A percentile compares a stretch with the other conserved stretches of the same genome.
Evolutionary conservation across 1,139 yeast species (phyloP).

Genomic region (Protomyces inouyei): DNA sequence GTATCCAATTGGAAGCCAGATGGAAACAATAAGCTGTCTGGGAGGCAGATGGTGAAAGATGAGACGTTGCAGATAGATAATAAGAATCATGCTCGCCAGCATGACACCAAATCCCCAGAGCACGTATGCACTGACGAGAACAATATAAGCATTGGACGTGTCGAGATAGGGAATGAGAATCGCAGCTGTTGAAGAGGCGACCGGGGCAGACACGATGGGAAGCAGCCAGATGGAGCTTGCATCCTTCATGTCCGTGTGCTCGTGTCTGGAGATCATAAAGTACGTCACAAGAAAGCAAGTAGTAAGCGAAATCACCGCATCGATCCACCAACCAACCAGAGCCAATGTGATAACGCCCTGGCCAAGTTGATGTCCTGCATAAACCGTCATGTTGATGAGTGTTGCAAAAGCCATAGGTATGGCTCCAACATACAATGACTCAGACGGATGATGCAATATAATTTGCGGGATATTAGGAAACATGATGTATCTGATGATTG

Average conservation of each 20-base stretch:
- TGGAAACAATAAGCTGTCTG: conserved; percentile 18
- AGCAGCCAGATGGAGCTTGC: conserved; percentile 25
- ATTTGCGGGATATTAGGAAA: conserved; percentile 13
- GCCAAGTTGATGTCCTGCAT: conserved; percentile 12
- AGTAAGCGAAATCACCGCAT: conserved; percentile 5
- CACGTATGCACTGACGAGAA: conserved; percentile 10
- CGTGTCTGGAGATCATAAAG: conserved; percentile 24
- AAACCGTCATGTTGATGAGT: conserved; percentile 22
- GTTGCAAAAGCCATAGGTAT: conserved; percentile 26
- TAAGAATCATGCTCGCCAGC: conserved; percentile 23
- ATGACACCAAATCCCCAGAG: conserved; percentile 23
- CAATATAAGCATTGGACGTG: conserved; percentile 8
- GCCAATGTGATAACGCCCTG: conserved; percentile 5
- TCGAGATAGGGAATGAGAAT: conserved; percentile 16
- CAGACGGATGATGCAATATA: conserved; percentile 14
- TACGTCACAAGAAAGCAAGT: conserved; percentile 19
- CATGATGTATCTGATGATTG: conserved; percentile 12
- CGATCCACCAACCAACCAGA: conserved; percentile 16
- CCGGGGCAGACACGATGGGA: conserved; percentile 23
- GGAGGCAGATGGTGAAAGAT: conserved; percentile 22
- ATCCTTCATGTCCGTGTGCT: conserved; percentile 4
- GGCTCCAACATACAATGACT: conserved; percentile 22
- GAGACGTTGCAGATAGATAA: conserved; percentile 18
- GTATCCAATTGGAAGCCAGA: conserved; percentile 23
- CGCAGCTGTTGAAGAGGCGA: conserved; percentile 15